Conservation (phyloP, 2,329 filamentous ascomycete species). For the Penicillium hordei region DNA sequence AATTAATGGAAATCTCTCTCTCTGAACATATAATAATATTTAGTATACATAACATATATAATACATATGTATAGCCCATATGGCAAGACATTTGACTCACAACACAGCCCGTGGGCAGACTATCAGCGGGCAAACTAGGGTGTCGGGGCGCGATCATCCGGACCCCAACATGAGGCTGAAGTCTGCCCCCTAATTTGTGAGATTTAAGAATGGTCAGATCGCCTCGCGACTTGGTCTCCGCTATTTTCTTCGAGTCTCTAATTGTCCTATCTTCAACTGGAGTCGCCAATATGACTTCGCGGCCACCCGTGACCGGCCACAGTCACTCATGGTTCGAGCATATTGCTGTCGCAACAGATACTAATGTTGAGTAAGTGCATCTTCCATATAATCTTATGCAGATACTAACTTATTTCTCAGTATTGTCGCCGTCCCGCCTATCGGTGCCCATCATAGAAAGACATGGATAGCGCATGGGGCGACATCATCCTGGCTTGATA, state of each 20-base stretch:
- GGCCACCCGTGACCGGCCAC: not conserved
- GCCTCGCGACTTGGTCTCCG: not conserved
- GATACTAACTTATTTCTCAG: constrained; percentile 17
- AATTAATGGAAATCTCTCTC: constrained; percentile 5
- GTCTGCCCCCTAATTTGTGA: not conserved
- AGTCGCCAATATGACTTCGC: constrained; percentile 13
- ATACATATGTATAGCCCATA: too few species aligned
- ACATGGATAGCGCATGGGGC: constrained; percentile 29
- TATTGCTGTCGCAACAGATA: constrained; percentile 13
- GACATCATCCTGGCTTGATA: constrained; percentile 28
- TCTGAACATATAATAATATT: not conserved
- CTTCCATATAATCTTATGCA: not conserved
- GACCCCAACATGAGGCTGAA: constrained; percentile 23
- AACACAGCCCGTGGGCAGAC: constrained; percentile 13
- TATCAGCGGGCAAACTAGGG: constrained; percentile 12
- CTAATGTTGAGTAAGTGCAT: constrained; percentile 30
- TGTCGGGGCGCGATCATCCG: constrained; percentile 19
- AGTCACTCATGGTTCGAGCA: constrained; percentile 19
- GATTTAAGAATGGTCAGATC: not conserved
- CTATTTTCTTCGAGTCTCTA: not conserved
- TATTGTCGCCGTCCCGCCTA: constrained; percentile 38
- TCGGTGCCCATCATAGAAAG: constrained; percentile 33
- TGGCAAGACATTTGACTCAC: constrained; percentile 13
- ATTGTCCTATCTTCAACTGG: not conserved
- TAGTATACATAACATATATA: too few species aligned